A percentile compares a stretch with the other conserved stretches of the same genome.
Evolutionary conservation across 345 rosid species (phyloP).

Genomic region (Angophora floribunda): DNA sequence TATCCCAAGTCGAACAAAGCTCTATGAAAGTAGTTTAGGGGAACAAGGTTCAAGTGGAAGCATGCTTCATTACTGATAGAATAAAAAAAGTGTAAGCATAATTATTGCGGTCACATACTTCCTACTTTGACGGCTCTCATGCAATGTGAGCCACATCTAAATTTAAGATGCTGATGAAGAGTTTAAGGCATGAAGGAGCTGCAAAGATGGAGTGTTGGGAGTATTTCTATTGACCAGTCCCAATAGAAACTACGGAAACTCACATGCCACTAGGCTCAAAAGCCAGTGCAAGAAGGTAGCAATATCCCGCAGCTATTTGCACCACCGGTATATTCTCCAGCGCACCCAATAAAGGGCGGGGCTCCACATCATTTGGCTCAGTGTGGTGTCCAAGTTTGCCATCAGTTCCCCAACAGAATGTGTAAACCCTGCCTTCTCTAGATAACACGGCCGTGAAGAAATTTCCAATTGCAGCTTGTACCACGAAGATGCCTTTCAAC

Average conservation of each 20-base stretch:
- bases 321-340: slow-evolving; percentile 81
- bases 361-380: slow-evolving; percentile 56
- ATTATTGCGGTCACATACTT: not conserved
- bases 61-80: not conserved
- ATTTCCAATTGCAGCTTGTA: slow-evolving; percentile 87
- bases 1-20: not conserved
- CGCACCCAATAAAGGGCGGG: slow-evolving; percentile 82
- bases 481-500: slow-evolving; percentile 71
- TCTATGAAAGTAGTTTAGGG: not conserved
- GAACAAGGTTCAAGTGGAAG: not conserved
- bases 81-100: not conserved
- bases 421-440: slow-evolving; percentile 92
- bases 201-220: not conserved
- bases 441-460: slow-evolving; percentile 89
- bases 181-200: not conserved
- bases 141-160: not conserved
- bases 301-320: slow-evolving; percentile 90
- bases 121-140: not conserved
- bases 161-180: not conserved
- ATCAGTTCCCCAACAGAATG: slow-evolving; percentile 86
- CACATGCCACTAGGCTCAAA: slow-evolving; percentile 91
- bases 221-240: not conserved
- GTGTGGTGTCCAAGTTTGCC: slow-evolving; percentile 79
- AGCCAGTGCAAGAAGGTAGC: slow-evolving; percentile 92
- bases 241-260: slow-evolving; percentile 11